A percentile compares a stretch with the other conserved stretches of the same genome.
These are phyloP conservation scores for Geotrichum candidum DNA, from an alignment of 1,139 yeast species.

Conservation along the genomic window DNA sequence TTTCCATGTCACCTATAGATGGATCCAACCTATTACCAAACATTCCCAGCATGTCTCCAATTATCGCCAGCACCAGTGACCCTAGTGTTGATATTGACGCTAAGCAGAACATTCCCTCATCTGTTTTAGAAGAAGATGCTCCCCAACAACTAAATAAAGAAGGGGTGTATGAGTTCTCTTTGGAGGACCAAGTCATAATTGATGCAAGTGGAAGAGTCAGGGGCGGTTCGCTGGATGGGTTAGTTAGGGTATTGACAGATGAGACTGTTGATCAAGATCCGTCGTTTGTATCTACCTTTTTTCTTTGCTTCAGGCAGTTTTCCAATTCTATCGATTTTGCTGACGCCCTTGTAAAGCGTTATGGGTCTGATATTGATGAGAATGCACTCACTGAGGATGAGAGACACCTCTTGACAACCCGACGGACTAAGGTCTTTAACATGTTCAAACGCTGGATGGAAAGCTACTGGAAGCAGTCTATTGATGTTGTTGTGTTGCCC, in stretches of 20 bases:
- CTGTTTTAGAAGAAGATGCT: slow-evolving; percentile 11
- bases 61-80: background rate
- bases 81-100: background rate
- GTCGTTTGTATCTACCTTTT: slow-evolving; percentile 67
- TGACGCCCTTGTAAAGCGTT: slow-evolving; percentile 62
- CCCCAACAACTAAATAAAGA: background rate
- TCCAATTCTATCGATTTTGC: slow-evolving; percentile 64
- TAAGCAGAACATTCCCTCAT: background rate
- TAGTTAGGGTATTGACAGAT: slow-evolving; percentile 66
- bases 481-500: slow-evolving; percentile 57
- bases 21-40: background rate
- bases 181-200: slow-evolving; percentile 36
- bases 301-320: slow-evolving; percentile 74
- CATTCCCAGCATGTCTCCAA: slow-evolving; percentile 1
- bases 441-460: slow-evolving; percentile 80
- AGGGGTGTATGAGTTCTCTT: slow-evolving; percentile 16
- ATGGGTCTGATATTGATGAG: slow-evolving; percentile 38
- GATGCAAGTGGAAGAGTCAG: slow-evolving; percentile 48
- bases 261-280: slow-evolving; percentile 60
- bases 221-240: slow-evolving; percentile 76
- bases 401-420: slow-evolving; percentile 43
- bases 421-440: slow-evolving; percentile 62
- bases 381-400: background rate
- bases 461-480: slow-evolving; percentile 69
- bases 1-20: background rate